Conservation (phyloP, 2,329 filamentous ascomycete genomes). For the Exophiala phaeomuriformis region DNA sequence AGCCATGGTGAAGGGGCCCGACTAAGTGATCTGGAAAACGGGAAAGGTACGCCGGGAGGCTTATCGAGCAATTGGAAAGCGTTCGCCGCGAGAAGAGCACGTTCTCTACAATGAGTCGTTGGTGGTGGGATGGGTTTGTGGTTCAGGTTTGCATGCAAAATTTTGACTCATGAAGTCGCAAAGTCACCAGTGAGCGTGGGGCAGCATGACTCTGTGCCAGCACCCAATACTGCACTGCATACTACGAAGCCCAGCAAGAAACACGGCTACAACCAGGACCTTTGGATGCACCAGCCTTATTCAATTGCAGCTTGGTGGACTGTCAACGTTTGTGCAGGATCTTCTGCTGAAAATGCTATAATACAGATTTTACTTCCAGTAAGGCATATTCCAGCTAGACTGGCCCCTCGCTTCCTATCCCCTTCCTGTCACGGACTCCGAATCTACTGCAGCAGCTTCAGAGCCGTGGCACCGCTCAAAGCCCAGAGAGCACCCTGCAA, state of each 20-base stretch:
- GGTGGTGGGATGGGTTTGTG: conserved; percentile 5
- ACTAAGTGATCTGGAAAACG: neutral
- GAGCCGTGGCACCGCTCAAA: conserved; percentile 10
- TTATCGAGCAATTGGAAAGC: neutral
- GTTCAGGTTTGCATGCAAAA: neutral
- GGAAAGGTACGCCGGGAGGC: neutral
- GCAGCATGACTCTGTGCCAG: conserved; percentile 1
- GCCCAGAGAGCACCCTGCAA: conserved; percentile 36
- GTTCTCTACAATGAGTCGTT: neutral
- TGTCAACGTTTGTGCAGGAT: too few species aligned
- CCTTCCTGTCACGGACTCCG: neutral
- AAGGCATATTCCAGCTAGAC: too few species aligned
- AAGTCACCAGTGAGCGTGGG: neutral
- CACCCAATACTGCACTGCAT: neutral
- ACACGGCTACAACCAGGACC: neutral
- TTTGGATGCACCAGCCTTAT: neutral
- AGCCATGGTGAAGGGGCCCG: conserved; percentile 21
- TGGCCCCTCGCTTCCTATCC: too few species aligned
- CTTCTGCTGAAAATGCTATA: neutral
- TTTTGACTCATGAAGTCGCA: conserved; percentile 4
- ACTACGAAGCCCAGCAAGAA: neutral
- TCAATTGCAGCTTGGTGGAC: too few species aligned
- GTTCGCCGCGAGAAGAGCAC: neutral
- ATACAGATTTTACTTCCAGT: too few species aligned
- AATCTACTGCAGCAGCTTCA: conserved; percentile 17